Evolutionary conservation across 257 asterid species (phyloP).

Genomic region (Thymus mandschuricus): DNA sequence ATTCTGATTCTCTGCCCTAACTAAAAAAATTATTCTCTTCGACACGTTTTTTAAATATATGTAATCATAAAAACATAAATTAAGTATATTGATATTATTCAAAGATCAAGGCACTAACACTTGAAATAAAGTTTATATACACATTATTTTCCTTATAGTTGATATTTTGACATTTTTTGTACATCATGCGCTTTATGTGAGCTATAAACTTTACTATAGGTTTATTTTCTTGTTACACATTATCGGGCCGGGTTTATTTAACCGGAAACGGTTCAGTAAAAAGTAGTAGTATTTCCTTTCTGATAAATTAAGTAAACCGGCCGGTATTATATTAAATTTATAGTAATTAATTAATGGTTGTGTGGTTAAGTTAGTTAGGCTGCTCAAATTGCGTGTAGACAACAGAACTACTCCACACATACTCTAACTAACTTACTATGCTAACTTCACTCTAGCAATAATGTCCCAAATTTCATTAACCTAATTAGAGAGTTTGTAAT

Average conservation of each 20-base stretch:
- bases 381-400: conserved; percentile 64
- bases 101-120: no score
- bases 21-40: conserved; percentile 3
- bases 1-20: conserved; percentile 11
- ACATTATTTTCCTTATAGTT: no score
- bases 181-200: conserved; percentile 51
- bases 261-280: background rate
- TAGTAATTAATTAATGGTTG: conserved; percentile 4
- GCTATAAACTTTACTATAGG: conserved; percentile 11
- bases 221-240: background rate
- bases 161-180: background rate
- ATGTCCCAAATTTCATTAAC: no score
- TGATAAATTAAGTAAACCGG: no score
- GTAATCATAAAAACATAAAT: no score
- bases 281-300: background rate
- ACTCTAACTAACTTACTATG: background rate
- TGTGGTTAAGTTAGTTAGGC: conserved; percentile 52
- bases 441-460: no score
- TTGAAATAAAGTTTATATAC: no score
- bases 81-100: no score
- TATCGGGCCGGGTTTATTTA: no score
- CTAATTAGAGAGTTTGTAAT: no score
- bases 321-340: background rate
- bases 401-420: conserved; percentile 28
- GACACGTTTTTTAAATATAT: no score